These are phyloP conservation scores for Tolypocladium nubicola DNA, from an alignment of 2,329 filamentous ascomycete species.

Conservation along the genomic window DNA sequence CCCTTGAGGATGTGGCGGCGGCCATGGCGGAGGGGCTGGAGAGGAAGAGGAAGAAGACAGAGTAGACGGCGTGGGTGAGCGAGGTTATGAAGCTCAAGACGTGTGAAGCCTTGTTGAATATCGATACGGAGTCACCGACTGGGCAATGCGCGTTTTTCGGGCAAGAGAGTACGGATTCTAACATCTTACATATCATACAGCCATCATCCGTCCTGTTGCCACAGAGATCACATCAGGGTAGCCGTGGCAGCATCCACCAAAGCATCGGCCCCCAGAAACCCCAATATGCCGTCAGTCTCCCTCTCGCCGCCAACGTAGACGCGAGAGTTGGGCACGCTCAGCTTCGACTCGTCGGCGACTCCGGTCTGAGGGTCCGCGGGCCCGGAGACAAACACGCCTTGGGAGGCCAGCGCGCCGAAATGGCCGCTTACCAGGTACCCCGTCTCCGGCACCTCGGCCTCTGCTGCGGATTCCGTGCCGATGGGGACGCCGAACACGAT, in stretches of 20 bases:
- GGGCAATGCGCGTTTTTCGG: neutral
- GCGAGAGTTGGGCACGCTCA: conserved; percentile 23
- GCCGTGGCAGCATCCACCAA: conserved; percentile 7
- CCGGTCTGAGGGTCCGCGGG: conserved; percentile 3
- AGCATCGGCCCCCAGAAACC: conserved; percentile 1
- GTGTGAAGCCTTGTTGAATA: neutral
- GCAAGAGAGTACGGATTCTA: neutral
- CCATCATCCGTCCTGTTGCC: neutral
- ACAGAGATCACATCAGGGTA: conserved; percentile 1
- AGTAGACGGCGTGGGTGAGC: neutral
- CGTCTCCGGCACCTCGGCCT: neutral
- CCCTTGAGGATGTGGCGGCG: conserved; percentile 45
- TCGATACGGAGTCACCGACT: neutral
- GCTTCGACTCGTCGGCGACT: conserved; percentile 13
- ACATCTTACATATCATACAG: neutral
- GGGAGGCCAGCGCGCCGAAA: conserved; percentile 54
- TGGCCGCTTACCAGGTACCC: conserved; percentile 14
- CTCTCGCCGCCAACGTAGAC: conserved; percentile 11
- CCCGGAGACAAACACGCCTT: conserved; percentile 43
- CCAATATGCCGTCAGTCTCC: neutral
- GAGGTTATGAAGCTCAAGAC: neutral
- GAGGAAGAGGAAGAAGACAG: conserved; percentile 29
- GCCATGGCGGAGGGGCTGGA: conserved; percentile 35
- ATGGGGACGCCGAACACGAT: conserved; percentile 23
- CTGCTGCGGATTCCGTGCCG: conserved; percentile 4